Percentiles rank a stretch among this genome's conserved stretches.
Evolutionary conservation across 306 rosid genomes (phyloP).

Genomic region (Prunus mongolica): DNA sequence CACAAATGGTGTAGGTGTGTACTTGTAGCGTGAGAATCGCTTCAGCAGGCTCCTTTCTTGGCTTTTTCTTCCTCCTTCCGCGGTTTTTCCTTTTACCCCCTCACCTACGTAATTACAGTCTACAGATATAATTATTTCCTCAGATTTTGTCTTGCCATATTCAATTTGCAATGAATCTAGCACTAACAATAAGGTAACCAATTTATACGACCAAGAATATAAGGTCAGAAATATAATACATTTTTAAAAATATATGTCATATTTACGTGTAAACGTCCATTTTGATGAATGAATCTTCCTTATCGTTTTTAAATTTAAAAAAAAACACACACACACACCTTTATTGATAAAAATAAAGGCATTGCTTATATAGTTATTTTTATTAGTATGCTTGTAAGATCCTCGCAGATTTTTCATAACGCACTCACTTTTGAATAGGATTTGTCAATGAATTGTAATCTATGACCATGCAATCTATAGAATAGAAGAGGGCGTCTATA

Average conservation of each 20-base stretch:
- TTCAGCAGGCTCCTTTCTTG: not conserved
- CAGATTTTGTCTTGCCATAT: not conserved
- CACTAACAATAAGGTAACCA: not conserved
- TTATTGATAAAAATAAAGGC: too few relatives aligned
- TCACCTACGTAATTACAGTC: not conserved
- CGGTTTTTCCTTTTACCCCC: not conserved
- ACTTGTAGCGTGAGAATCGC: not conserved
- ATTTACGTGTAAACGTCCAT: too few relatives aligned
- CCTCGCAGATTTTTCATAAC: too few relatives aligned
- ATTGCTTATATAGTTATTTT: too few relatives aligned
- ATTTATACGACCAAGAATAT: too few relatives aligned
- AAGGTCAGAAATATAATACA: too few relatives aligned
- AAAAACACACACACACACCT: too few relatives aligned
- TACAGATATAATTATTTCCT: not conserved
- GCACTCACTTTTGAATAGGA: not conserved
- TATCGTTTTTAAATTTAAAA: too few relatives aligned
- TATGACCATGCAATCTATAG: too few relatives aligned
- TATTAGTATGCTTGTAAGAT: too few relatives aligned
- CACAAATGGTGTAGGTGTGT: not conserved
- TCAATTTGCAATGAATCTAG: not conserved
- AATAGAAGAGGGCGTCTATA: not conserved
- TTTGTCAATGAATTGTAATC: not conserved
- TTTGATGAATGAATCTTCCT: too few relatives aligned
- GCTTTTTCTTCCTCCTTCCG: not conserved
- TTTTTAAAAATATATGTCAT: too few relatives aligned